Base-by-base conservation (phyloP, 2,329 filamentous ascomycete species). In the Fusarium torulosum region DNA sequence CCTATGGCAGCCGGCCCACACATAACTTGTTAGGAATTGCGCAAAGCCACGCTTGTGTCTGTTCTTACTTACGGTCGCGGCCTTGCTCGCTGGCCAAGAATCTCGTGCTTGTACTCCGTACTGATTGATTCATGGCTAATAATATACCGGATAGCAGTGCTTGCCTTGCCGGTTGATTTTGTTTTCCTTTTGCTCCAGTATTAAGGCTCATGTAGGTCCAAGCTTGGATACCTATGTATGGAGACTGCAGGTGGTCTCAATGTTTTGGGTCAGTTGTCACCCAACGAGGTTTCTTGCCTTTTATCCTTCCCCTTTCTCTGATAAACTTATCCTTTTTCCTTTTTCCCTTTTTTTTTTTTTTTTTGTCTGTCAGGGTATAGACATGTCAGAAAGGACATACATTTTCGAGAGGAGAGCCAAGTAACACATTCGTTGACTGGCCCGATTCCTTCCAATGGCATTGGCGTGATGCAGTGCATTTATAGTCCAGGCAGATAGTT, bases 321-420 rank as follows among this genome's bases (percentile, higher is more conserved):
- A 29, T 29, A 11, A 13, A 6, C 9, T 29, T 29, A 10, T 15
- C 15, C 14, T 33, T 33, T 31, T 33, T 15, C 13, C 8, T 25
- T 58, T 47, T 44, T 40, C 27, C 42, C 40, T 25, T 51, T 23
- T 23, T 51, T 47, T 21, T 52, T 20, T 31, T 61, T 65, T 42
- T 43, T 55, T 46, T 54, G 50, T 33, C 8, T 21, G 25, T 52
- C 19, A 11, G 14, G 31, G 40, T 41, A 31, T 55, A 63, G 64
- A 66, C 63, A 53, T 72, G 66, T 69, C 70, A 70, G 55, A 61
- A 58, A 47, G 41, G 19, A 41, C 38, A 52, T 41, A 25, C 31
- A 51, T 58, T 57, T 64, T 60, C 40, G 33, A 57, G 42, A 59
- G 29, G 31, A 17, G 20, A 63, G 33, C 59, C 63, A 52, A 44